Percentiles rank a stretch among this genome's conserved stretches.
Evolutionary conservation across 2,329 filamentous ascomycete genomes (phyloP).

Genomic region (Coleophoma cylindrospora): DNA sequence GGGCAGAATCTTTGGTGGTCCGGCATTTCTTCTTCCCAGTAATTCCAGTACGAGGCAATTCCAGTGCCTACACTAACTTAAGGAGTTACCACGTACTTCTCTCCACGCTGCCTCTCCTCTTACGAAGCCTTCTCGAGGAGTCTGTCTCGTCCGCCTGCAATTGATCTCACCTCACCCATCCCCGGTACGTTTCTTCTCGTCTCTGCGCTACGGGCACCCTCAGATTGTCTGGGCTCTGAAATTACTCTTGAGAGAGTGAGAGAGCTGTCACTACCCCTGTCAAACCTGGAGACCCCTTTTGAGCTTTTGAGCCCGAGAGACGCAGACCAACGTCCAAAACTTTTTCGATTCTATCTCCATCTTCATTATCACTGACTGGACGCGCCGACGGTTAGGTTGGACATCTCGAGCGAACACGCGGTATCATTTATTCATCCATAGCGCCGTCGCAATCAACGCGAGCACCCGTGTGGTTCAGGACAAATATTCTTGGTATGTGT

Average conservation of each 20-base stretch:
- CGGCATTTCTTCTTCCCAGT: not conserved
- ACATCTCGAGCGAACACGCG: too few species aligned
- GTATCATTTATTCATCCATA: not conserved
- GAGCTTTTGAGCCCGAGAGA: conserved; percentile 15
- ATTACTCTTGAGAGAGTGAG: conserved; percentile 6
- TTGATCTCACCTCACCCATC: conserved; percentile 4
- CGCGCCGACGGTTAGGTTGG: conserved; percentile 6
- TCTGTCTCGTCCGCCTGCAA: not conserved
- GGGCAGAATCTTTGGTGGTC: not conserved
- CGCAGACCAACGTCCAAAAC: conserved; percentile 10
- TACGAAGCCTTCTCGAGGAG: not conserved
- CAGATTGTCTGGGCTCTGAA: conserved; percentile 11
- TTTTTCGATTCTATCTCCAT: conserved; percentile 11
- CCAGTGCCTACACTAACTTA: not conserved
- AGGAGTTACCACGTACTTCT: too few species aligned
- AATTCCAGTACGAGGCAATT: not conserved
- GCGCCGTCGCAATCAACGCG: conserved; percentile 8
- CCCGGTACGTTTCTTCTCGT: conserved; percentile 5
- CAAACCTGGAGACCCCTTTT: conserved; percentile 20
- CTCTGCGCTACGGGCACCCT: conserved; percentile 1
- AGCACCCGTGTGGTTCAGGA: conserved; percentile 6
- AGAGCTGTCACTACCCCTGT: conserved; percentile 21
- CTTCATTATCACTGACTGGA: conserved; percentile 12
- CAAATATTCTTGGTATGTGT: conserved; percentile 20
- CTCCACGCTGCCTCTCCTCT: not conserved